Evolutionary conservation across 805 yeast species (phyloP).

Genomic region (Saturnispora saitoi): DNA sequence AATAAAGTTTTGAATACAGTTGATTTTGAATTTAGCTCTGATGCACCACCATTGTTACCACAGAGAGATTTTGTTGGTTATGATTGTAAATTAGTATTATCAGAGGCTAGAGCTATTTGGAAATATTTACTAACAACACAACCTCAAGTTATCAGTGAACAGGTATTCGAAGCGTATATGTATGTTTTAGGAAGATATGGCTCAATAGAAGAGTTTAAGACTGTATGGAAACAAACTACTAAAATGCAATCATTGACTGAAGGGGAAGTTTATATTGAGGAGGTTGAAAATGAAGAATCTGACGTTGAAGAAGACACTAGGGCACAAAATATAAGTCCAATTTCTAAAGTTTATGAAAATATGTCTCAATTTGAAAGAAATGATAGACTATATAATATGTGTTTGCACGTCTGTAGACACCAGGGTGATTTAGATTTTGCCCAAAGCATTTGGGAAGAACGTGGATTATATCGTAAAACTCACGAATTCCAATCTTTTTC

Average conservation of each 20-base stretch:
- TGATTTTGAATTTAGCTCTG: slow-evolving; percentile 25
- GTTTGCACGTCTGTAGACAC: slow-evolving; percentile 57
- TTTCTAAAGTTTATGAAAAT: not conserved
- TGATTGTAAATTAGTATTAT: slow-evolving; percentile 37
- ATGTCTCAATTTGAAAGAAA: slow-evolving; percentile 24
- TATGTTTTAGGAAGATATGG: slow-evolving; percentile 35
- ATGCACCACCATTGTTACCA: slow-evolving; percentile 68
- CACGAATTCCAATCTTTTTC: slow-evolving; percentile 36
- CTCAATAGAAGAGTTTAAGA: slow-evolving; percentile 29
- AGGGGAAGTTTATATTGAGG: slow-evolving; percentile 19
- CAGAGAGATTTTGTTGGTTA: slow-evolving; percentile 26
- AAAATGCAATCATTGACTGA: slow-evolving; percentile 21
- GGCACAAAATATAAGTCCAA: slow-evolving; percentile 10
- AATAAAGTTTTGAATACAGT: slow-evolving; percentile 26
- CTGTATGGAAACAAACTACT: slow-evolving; percentile 30
- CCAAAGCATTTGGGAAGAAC: slow-evolving; percentile 62
- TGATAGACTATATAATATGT: slow-evolving; percentile 47
- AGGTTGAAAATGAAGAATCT: not conserved
- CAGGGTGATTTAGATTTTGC: slow-evolving; percentile 51
- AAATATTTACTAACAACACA: slow-evolving; percentile 37
- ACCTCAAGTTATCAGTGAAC: slow-evolving; percentile 36
- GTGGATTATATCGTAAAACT: slow-evolving; percentile 65
- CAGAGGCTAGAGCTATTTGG: slow-evolving; percentile 78
- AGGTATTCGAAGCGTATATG: slow-evolving; percentile 43
- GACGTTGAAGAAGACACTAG: slow-evolving; percentile 4